Evolutionary conservation across 1,139 yeast genomes (phyloP).

Genomic region (Debaryomyces coudertii): DNA sequence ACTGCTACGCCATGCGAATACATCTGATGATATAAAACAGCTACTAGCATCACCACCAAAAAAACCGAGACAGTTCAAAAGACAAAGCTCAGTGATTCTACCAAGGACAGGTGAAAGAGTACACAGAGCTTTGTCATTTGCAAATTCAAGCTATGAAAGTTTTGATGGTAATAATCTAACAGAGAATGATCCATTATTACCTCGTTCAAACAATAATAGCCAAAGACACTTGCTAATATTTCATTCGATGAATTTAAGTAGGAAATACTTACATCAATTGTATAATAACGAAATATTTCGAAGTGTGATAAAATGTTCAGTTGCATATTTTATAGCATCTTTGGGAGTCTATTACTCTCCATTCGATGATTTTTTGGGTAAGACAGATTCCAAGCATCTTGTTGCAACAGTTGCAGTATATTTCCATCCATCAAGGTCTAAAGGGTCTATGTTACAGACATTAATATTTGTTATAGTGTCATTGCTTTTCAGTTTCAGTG

Average conservation of each 20-base stretch:
- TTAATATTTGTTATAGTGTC: constrained; percentile 62
- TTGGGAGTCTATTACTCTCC: constrained; percentile 70
- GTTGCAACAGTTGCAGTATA: constrained; percentile 84
- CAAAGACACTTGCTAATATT: not conserved
- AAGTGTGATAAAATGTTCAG: constrained; percentile 62
- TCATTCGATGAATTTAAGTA: not conserved
- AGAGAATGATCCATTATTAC: constrained; percentile 12
- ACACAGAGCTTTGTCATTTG: constrained; percentile 33
- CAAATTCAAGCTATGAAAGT: constrained; percentile 24
- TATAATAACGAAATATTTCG: constrained; percentile 24
- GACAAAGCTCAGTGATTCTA: constrained; percentile 43
- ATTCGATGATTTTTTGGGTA: constrained; percentile 60
- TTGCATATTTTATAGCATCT: constrained; percentile 75
- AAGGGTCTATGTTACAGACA: constrained; percentile 82
- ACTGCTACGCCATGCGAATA: not conserved
- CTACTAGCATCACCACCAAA: constrained; percentile 4
- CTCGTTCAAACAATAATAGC: constrained; percentile 5
- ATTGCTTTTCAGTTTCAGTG: constrained; percentile 56
- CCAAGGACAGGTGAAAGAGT: constrained; percentile 47
- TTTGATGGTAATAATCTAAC: constrained; percentile 13
- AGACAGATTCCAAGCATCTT: constrained; percentile 76
- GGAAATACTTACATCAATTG: constrained; percentile 1
- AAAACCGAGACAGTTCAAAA: constrained; percentile 6
- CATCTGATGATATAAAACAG: constrained; percentile 1
- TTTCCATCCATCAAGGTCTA: constrained; percentile 79